Evolutionary conservation across 2,329 filamentous ascomycete genomes (phyloP).

Genomic region (Phoma herbarum): DNA sequence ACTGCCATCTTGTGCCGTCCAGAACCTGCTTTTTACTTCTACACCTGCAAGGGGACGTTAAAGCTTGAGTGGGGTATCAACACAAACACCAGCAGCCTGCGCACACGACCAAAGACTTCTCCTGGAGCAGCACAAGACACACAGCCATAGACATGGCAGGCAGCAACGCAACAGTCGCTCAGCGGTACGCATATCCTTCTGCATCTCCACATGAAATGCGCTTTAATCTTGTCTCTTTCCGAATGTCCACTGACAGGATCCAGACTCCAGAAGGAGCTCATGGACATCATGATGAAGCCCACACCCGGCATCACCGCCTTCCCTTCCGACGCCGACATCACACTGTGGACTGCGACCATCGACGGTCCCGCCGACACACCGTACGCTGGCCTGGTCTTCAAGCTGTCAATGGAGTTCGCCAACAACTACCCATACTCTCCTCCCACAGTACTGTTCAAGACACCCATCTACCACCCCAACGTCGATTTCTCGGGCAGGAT

Average conservation of each 20-base stretch:
- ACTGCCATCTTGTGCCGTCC: neutral
- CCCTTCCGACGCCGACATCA: constrained; percentile 87
- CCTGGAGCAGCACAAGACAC: neutral
- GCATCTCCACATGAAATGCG: constrained; percentile 49
- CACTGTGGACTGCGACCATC: constrained; percentile 90
- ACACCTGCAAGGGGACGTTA: neutral
- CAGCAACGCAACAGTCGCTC: constrained; percentile 56
- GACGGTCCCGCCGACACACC: constrained; percentile 90
- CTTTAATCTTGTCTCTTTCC: neutral
- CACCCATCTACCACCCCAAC: constrained; percentile 98
- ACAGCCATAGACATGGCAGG: constrained; percentile 39
- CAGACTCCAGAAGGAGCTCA: constrained; percentile 95
- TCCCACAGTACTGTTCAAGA: constrained; percentile 94
- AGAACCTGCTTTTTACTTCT: neutral
- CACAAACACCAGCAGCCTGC: too few relatives aligned
- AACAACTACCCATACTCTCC: constrained; percentile 91
- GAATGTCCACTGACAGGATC: constrained; percentile 21
- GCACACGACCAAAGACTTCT: constrained; percentile 10
- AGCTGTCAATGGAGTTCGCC: constrained; percentile 90
- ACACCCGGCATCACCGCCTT: constrained; percentile 96
- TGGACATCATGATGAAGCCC: constrained; percentile 96
- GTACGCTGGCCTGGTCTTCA: constrained; percentile 87
- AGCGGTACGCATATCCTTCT: constrained; percentile 51
- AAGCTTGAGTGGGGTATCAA: constrained; percentile 5
- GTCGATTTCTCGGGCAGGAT: constrained; percentile 97